phyloP scores from a whole-genome alignment of 1,139 yeast species.

The Magnusiomyces clavatus region DNA sequence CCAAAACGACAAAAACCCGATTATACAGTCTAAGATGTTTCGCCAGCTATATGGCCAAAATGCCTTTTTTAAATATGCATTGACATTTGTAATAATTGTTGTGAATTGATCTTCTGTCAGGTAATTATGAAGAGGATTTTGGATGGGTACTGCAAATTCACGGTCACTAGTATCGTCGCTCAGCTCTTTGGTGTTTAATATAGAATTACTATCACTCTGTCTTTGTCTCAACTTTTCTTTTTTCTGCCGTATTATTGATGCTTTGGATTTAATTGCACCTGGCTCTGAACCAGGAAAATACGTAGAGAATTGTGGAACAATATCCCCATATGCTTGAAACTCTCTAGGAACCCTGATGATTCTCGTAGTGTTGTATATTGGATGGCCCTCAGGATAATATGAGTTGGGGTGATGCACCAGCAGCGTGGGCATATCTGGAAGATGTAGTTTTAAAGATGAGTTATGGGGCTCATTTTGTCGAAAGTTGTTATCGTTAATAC shows the following conservation, averaged over 20 bases:
- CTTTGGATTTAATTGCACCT: conserved; percentile 40
- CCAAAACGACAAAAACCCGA: conserved; percentile 40
- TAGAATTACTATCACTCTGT: neutral
- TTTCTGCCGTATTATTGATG: conserved; percentile 17
- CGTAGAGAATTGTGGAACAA: conserved; percentile 51
- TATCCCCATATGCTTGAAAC: conserved; percentile 32
- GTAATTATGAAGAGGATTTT: conserved; percentile 40
- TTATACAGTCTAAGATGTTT: conserved; percentile 37
- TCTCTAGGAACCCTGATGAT: conserved; percentile 57
- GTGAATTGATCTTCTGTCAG: conserved; percentile 36
- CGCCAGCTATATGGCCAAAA: conserved; percentile 34
- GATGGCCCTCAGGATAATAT: conserved; percentile 32
- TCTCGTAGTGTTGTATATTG: conserved; percentile 38
- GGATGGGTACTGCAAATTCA: conserved; percentile 37
- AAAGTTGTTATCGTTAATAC: neutral
- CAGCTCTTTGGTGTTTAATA: neutral
- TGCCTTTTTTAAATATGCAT: conserved; percentile 37
- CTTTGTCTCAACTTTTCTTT: neutral
- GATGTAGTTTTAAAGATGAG: too few species aligned
- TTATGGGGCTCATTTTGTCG: too few species aligned
- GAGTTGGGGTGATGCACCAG: conserved; percentile 62
- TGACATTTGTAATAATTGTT: conserved; percentile 41
- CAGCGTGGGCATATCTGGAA: conserved; percentile 18
- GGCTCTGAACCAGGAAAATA: conserved; percentile 58
- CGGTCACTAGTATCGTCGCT: conserved; percentile 33